A percentile compares a stretch with the other conserved stretches of the same genome.
Conservation (phyloP, 2,329 filamentous ascomycete genomes). For the Pestalotiopsis sp. region DNA sequence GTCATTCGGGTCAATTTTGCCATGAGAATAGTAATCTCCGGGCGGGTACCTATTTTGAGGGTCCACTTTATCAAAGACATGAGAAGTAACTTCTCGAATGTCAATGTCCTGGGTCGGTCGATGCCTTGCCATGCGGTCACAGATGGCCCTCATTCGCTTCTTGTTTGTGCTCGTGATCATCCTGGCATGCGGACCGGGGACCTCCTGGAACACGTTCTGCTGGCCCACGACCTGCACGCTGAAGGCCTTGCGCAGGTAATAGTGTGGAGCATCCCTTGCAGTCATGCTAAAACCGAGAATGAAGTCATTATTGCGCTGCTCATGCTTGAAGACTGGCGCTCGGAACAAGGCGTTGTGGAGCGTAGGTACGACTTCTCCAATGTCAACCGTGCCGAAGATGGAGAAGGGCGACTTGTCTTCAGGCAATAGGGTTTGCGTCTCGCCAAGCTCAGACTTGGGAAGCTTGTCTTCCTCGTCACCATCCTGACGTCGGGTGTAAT, state of each 20-base stretch:
- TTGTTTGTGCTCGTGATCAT: slow-evolving; percentile 98
- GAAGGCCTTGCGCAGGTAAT: slow-evolving; percentile 86
- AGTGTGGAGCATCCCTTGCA: slow-evolving; percentile 72
- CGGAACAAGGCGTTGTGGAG: slow-evolving; percentile 95
- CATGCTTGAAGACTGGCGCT: slow-evolving; percentile 89
- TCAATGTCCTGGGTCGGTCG: slow-evolving; percentile 69
- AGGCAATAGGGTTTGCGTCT: slow-evolving; percentile 82
- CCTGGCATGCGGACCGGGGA: slow-evolving; percentile 89
- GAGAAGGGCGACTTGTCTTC: slow-evolving; percentile 97
- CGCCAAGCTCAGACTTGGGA: slow-evolving; percentile 82
- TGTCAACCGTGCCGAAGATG: slow-evolving; percentile 89
- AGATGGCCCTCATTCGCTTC: slow-evolving; percentile 94
- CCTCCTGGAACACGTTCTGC: slow-evolving; percentile 86
- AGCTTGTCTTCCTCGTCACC: slow-evolving; percentile 71
- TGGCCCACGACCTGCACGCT: slow-evolving; percentile 91
- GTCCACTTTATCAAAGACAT: slow-evolving; percentile 90
- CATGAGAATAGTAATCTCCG: slow-evolving; percentile 1
- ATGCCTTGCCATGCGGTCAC: slow-evolving; percentile 82
- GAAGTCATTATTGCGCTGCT: slow-evolving; percentile 78
- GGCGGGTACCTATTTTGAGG: slow-evolving; percentile 66
- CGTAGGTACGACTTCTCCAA: slow-evolving; percentile 86
- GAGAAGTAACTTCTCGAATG: slow-evolving; percentile 83
- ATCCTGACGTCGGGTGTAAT: slow-evolving; percentile 90
- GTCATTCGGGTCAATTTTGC: slow-evolving; percentile 9
- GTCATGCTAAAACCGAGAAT: slow-evolving; percentile 81